phyloP scores from a whole-genome alignment of 1,284 basidiomycete genomes.

The Bondarzewia mesenterica region DNA sequence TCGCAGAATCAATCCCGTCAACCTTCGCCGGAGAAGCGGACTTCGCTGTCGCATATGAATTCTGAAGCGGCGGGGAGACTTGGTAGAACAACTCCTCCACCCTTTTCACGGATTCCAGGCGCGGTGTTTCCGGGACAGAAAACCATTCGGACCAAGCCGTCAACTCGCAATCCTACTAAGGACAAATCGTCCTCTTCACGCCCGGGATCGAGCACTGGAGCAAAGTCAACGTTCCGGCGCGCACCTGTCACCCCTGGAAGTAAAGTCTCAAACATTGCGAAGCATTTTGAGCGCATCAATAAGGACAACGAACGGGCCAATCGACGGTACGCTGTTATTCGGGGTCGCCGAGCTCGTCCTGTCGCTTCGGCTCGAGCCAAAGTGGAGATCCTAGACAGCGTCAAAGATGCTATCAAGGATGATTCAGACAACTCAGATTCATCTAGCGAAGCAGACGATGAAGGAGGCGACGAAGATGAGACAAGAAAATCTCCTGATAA shows the following conservation, averaged over 20 bases:
- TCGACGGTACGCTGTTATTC: constrained; percentile 68
- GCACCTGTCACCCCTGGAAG: constrained; percentile 37
- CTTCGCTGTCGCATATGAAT: constrained; percentile 20
- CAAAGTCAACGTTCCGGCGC: constrained; percentile 47
- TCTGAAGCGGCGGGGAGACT: constrained; percentile 28
- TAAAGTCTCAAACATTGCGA: constrained; percentile 70
- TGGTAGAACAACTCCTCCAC: constrained; percentile 36
- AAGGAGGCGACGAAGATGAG: constrained; percentile 63
- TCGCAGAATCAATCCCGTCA: constrained; percentile 56
- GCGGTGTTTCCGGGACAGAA: constrained; percentile 4
- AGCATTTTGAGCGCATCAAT: constrained; percentile 68
- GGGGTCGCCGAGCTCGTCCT: constrained; percentile 87
- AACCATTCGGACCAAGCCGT: constrained; percentile 1
- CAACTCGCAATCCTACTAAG: constrained; percentile 21
- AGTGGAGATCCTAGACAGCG: constrained; percentile 85
- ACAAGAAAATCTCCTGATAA: constrained; percentile 22
- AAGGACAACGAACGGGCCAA: constrained; percentile 62
- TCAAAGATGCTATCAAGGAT: constrained; percentile 88
- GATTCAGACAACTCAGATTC: constrained; percentile 75
- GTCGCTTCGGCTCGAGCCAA: constrained; percentile 86
- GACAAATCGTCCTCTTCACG: constrained; percentile 40
- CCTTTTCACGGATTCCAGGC: constrained; percentile 12
- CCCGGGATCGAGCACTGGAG: constrained; percentile 32
- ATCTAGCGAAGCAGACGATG: constrained; percentile 85
- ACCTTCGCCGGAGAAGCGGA: constrained; percentile 65